These are phyloP conservation scores for Gentiana straminea DNA, from an alignment of 257 asterid genomes.

Conservation along the genomic window DNA sequence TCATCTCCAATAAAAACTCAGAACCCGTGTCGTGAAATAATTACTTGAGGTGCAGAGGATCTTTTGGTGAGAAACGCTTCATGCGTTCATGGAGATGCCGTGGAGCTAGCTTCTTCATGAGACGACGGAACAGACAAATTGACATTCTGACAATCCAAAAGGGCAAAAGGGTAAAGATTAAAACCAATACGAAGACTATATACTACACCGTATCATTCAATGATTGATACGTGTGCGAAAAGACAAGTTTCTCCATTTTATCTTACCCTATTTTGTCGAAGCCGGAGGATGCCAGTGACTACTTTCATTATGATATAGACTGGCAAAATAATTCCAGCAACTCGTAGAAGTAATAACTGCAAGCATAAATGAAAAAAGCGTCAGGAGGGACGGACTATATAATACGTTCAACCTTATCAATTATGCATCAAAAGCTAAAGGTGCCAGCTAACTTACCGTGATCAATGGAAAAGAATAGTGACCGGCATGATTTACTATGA, in stretches of 20 bases:
- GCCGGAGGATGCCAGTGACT: conserved; percentile 47
- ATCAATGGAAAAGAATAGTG: conserved; percentile 56
- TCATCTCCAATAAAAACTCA: too few relatives aligned
- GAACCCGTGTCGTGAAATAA: background rate
- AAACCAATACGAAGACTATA: too few relatives aligned
- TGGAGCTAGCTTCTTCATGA: conserved; percentile 46
- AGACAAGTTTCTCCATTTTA: background rate
- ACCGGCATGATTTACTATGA: conserved; percentile 55
- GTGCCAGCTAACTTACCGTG: conserved; percentile 40
- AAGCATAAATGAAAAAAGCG: conserved; percentile 13
- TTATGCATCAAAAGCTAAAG: background rate
- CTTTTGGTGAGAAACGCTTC: conserved; percentile 4
- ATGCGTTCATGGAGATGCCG: conserved; percentile 9
- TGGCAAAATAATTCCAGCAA: conserved; percentile 70
- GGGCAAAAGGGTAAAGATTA: too few relatives aligned
- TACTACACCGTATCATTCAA: too few relatives aligned
- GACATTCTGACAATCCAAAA: conserved; percentile 26
- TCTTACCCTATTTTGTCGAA: conserved; percentile 47
- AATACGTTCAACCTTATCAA: background rate
- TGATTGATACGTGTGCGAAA: background rate
- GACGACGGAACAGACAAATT: conserved; percentile 20
- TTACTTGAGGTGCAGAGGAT: conserved; percentile 2
- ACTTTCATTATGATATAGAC: conserved; percentile 74
- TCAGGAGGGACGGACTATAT: background rate
- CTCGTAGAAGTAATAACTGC: conserved; percentile 64